Evolutionary conservation across 2,329 filamentous ascomycete species (phyloP).

Genomic region (Colletotrichum sp.): DNA sequence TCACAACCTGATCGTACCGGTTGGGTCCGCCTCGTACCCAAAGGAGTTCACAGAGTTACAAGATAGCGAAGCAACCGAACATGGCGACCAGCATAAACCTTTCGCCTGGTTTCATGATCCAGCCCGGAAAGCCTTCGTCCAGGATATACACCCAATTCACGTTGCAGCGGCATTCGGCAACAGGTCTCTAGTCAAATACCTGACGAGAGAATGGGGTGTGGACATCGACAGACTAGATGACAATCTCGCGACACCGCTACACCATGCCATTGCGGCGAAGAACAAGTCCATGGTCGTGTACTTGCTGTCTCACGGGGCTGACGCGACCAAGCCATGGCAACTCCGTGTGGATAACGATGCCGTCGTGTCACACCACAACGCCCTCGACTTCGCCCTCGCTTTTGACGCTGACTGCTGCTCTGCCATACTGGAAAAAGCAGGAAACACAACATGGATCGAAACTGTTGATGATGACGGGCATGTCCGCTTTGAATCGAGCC

Average conservation of each 20-base stretch:
- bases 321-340: not conserved
- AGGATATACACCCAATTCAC: not conserved
- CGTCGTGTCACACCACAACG: not conserved
- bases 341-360: not conserved
- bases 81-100: no score
- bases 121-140: no score
- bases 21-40: no score
- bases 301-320: not conserved
- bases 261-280: not conserved
- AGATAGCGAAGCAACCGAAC: no score
- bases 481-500: no score
- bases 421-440: rapidly evolving
- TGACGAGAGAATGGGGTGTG: not conserved
- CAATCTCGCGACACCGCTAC: not conserved
- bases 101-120: no score
- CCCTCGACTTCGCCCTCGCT: not conserved
- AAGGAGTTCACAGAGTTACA: no score
- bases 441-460: no score
- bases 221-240: not conserved
- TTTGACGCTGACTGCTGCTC: no score
- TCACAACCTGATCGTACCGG: no score
- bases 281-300: not conserved
- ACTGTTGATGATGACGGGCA: no score
- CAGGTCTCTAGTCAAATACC: not conserved
- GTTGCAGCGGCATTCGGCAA: not conserved